phyloP scores from a whole-genome alignment of 345 rosid genomes.

The Clausena lansium region DNA sequence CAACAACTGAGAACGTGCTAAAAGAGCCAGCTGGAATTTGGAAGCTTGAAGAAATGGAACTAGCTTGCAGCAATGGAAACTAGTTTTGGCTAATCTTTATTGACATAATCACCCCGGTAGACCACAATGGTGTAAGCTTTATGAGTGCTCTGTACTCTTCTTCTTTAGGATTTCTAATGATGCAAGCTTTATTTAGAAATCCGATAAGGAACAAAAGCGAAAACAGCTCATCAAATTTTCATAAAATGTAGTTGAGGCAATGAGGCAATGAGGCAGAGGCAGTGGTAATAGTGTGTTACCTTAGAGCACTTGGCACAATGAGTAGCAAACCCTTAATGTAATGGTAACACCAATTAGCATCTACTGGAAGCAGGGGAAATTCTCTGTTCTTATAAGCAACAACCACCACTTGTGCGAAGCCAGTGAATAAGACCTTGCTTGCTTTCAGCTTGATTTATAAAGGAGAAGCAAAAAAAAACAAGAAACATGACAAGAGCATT shows the following conservation, averaged over 20 bases:
- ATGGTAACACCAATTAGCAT: conserved; percentile 38
- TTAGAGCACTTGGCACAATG: conserved; percentile 48
- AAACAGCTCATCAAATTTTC: background rate
- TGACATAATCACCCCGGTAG: conserved; percentile 68
- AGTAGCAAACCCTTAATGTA: conserved; percentile 41
- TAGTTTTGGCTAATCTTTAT: conserved; percentile 60
- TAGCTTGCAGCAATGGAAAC: conserved; percentile 64
- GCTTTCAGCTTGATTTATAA: conserved; percentile 39
- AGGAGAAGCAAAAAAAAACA: conserved; percentile 45
- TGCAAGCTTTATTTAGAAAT: conserved; percentile 75
- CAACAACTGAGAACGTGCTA: conserved; percentile 44
- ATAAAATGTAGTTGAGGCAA: background rate
- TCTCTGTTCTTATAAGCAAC: conserved; percentile 48
- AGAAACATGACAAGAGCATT: conserved; percentile 38
- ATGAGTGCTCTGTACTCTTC: conserved; percentile 76
- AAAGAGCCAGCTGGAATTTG: conserved; percentile 78
- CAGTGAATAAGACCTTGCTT: conserved; percentile 43
- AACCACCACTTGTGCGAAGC: conserved; percentile 44
- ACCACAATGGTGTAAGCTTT: conserved; percentile 70
- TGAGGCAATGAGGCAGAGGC: background rate
- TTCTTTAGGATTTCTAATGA: conserved; percentile 51
- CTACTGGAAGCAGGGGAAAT: conserved; percentile 37
- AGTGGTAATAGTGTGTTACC: conserved; percentile 26
- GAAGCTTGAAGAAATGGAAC: conserved; percentile 53
- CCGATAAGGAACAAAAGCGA: conserved; percentile 29